Percentiles rank a stretch among this genome's conserved stretches.
Evolutionary conservation across 495 filamentous ascomycete genomes (phyloP).

Genomic region (Penicillium macrosclerotiorum): DNA sequence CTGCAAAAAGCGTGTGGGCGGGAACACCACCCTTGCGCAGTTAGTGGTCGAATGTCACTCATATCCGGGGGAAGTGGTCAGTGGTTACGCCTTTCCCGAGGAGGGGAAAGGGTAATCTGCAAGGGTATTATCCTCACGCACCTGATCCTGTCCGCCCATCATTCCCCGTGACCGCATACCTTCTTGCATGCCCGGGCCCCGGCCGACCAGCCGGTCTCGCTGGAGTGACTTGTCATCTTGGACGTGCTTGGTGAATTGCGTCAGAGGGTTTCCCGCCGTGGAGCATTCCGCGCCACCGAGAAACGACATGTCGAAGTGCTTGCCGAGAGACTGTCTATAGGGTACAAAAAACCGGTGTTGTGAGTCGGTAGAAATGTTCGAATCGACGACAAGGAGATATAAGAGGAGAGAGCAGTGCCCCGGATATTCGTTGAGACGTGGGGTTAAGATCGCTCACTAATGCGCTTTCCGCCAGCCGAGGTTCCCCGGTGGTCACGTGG

Average conservation of each 20-base stretch:
- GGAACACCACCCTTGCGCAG: too few species aligned
- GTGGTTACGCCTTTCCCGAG: background rate
- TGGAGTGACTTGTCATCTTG: slow-evolving; percentile 93
- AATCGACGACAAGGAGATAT: too few species aligned
- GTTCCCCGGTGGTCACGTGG: slow-evolving; percentile 37
- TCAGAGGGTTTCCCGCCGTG: slow-evolving; percentile 91
- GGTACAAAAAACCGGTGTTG: background rate
- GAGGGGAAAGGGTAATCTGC: background rate
- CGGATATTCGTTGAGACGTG: slow-evolving; percentile 27
- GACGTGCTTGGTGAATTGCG: slow-evolving; percentile 93
- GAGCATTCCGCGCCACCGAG: slow-evolving; percentile 95
- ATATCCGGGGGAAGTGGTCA: too few species aligned
- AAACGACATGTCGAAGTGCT: slow-evolving; percentile 93
- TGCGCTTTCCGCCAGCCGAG: slow-evolving; percentile 32
- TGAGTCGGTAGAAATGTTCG: too few species aligned
- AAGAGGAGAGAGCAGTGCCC: slow-evolving; percentile 10
- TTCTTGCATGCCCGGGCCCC: slow-evolving; percentile 63
- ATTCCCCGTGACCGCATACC: slow-evolving; percentile 60
- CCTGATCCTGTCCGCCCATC: slow-evolving; percentile 62
- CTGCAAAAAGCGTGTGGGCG: slow-evolving; percentile 35
- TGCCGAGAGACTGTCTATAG: too few species aligned
- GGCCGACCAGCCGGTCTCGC: slow-evolving; percentile 77
- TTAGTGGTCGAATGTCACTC: too few species aligned
- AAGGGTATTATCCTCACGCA: slow-evolving; percentile 27
- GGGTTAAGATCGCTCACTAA: slow-evolving; percentile 33